Evolutionary conservation across 129 eudicot genomes (phyloP).

Genomic region (Centella asiatica): DNA sequence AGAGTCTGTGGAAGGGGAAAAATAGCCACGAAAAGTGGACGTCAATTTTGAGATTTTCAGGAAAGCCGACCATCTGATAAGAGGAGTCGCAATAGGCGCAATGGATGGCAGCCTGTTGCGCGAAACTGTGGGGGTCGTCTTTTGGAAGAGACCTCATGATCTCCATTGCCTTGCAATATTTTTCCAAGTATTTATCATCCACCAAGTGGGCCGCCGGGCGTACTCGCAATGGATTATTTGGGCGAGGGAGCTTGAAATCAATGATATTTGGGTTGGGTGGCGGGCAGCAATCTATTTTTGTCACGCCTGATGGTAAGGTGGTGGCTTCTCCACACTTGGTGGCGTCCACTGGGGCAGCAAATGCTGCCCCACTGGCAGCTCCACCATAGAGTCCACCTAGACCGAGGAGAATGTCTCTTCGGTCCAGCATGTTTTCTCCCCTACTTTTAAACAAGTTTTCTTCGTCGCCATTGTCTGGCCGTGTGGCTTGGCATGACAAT

Average conservation of each 20-base stretch:
- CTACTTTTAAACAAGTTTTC: no score
- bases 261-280: slow-evolving; percentile 17
- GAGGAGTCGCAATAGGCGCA: slow-evolving; percentile 45
- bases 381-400: slow-evolving; percentile 39
- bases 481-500: no score
- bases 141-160: slow-evolving; percentile 38
- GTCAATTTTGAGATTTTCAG: slow-evolving; percentile 16
- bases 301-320: slow-evolving; percentile 12
- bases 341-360: slow-evolving; percentile 33
- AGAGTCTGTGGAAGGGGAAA: slow-evolving; percentile 50
- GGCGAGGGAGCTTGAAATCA: slow-evolving; percentile 24
- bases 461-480: no score
- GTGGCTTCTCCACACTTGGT: slow-evolving; percentile 27
- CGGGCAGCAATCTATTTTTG: slow-evolving; percentile 34
- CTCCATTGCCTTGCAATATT: slow-evolving; percentile 26
- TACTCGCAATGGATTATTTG: slow-evolving; percentile 11
- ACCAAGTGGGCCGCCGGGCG: slow-evolving; percentile 29
- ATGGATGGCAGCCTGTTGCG: slow-evolving; percentile 35
- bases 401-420: slow-evolving; percentile 30
- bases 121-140: slow-evolving; percentile 39
- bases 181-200: slow-evolving; percentile 11
- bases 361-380: slow-evolving; percentile 3
- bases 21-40: slow-evolving; percentile 50
- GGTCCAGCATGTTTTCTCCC: no score
- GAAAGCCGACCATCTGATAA: slow-evolving; percentile 29